A percentile compares a stretch with the other conserved stretches of the same genome.
phyloP scores from a whole-genome alignment of 768 basidiomycete genomes.

The Mycena epipterygia region DNA sequence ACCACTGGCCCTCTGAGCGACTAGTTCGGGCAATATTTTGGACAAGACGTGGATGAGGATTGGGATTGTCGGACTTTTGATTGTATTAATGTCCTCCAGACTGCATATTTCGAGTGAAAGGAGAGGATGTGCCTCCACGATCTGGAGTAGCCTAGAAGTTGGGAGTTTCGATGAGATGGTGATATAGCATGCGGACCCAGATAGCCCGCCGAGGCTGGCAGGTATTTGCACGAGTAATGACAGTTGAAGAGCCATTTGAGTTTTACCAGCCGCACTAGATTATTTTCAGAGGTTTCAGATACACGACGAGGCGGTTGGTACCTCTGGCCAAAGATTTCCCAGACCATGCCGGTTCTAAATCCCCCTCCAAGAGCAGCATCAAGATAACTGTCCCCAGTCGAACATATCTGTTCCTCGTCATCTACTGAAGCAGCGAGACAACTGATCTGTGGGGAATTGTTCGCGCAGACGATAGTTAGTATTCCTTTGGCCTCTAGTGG shows the following conservation, averaged over 20 bases:
- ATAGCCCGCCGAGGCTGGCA: slow-evolving; percentile 64
- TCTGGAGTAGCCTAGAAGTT: slow-evolving; percentile 76
- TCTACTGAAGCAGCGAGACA: slow-evolving; percentile 53
- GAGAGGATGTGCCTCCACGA: slow-evolving; percentile 65
- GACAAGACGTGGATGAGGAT: slow-evolving; percentile 69
- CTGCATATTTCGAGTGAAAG: slow-evolving; percentile 59
- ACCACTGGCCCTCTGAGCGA: slow-evolving; percentile 50
- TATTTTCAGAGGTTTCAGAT: slow-evolving; percentile 10
- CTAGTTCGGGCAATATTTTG: slow-evolving; percentile 65
- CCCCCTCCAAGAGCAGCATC: slow-evolving; percentile 86
- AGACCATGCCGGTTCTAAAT: slow-evolving; percentile 82
- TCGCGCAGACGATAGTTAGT: slow-evolving; percentile 63
- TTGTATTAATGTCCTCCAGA: slow-evolving; percentile 73
- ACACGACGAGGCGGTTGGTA: slow-evolving; percentile 44
- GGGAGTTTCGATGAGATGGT: slow-evolving; percentile 80
- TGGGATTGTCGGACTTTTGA: slow-evolving; percentile 67
- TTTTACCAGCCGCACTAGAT: slow-evolving; percentile 92
- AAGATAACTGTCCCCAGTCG: slow-evolving; percentile 80
- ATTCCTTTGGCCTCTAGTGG: slow-evolving; percentile 64
- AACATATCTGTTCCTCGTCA: slow-evolving; percentile 63
- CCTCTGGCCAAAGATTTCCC: slow-evolving; percentile 94
- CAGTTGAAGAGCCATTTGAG: slow-evolving; percentile 90
- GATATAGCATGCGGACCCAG: slow-evolving; percentile 82
- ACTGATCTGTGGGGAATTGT: slow-evolving; percentile 53
- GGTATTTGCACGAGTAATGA: slow-evolving; percentile 85